A percentile compares a stretch with the other conserved stretches of the same genome.
phyloP scores from a whole-genome alignment of 108 stramenopile genomes.

The Cyclotella baltica region DNA sequence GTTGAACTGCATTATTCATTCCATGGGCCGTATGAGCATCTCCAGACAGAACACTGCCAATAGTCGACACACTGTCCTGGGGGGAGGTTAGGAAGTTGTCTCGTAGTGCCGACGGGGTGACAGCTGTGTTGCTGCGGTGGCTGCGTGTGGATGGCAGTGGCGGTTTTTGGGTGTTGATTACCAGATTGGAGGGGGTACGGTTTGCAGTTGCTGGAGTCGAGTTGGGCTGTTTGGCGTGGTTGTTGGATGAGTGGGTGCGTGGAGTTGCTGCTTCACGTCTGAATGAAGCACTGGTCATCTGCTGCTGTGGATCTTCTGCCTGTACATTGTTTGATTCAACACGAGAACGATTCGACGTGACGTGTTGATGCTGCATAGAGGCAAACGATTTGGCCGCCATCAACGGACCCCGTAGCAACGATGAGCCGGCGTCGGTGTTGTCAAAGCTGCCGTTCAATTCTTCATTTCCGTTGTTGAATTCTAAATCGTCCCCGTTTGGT shows the following conservation, averaged over 20 bases:
- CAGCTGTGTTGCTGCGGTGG: not conserved
- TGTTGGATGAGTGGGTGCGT: not conserved
- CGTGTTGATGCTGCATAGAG: slow-evolving; percentile 17
- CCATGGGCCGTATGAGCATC: not conserved
- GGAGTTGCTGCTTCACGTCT: too few relatives aligned
- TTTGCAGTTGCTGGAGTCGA: not conserved
- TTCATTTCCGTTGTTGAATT: not conserved
- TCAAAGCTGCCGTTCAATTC: slow-evolving; percentile 9
- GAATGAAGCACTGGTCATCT: too few relatives aligned
- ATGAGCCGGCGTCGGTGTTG: slow-evolving; percentile 15
- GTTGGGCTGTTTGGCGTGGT: not conserved
- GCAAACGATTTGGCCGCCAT: slow-evolving; percentile 45
- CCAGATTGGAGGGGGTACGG: slow-evolving; percentile 2
- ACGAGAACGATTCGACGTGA: not conserved
- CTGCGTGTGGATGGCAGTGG: not conserved
- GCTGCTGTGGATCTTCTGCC: too few relatives aligned
- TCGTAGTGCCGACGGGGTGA: slow-evolving; percentile 11
- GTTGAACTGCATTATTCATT: too few relatives aligned
- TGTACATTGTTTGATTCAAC: too few relatives aligned
- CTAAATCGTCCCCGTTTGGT: not conserved
- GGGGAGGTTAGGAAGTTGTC: slow-evolving; percentile 11
- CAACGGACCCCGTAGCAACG: slow-evolving; percentile 43
- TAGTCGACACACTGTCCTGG: slow-evolving; percentile 12
- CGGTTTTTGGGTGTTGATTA: not conserved
- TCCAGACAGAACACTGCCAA: not conserved